phyloP scores from a whole-genome alignment of 176 grass and related monocot species.

The Elaeis guineensis region DNA sequence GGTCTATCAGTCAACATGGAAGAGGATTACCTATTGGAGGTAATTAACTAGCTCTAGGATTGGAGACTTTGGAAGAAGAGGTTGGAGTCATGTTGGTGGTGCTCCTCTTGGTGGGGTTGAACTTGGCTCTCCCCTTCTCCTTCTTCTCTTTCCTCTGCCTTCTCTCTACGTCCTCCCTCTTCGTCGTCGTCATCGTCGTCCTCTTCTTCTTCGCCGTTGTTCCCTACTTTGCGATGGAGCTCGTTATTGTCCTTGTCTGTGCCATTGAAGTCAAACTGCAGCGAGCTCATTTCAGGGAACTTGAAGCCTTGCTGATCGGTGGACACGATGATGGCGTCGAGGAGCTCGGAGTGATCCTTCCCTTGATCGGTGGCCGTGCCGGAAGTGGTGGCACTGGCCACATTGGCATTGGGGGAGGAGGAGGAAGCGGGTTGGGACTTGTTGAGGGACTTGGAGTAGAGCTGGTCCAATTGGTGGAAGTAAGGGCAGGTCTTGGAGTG shows the following conservation, averaged over 20 bases:
- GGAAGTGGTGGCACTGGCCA: too few relatives aligned
- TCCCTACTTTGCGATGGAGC: too few relatives aligned
- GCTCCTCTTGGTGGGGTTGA: constrained; percentile 13
- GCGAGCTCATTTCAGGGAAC: neutral
- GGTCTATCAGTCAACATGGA: too few relatives aligned
- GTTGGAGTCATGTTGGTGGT: constrained; percentile 19
- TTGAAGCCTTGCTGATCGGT: neutral
- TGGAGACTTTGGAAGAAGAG: constrained; percentile 31
- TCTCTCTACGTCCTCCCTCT: neutral
- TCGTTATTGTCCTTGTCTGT: too few relatives aligned
- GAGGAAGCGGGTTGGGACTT: too few relatives aligned
- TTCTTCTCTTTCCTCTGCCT: neutral
- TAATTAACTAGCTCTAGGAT: neutral
- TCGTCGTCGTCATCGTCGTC: neutral
- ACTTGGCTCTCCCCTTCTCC: constrained; percentile 16
- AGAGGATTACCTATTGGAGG: too few relatives aligned
- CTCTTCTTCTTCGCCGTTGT: neutral
- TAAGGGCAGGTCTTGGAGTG: constrained; percentile 3
- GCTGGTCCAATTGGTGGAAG: constrained; percentile 2
- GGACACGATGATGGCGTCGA: neutral
- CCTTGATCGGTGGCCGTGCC: neutral
- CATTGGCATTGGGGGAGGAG: too few relatives aligned
- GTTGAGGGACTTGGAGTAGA: neutral
- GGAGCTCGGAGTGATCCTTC: neutral
- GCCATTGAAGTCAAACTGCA: too few relatives aligned